Percentiles rank a stretch among this genome's conserved stretches.
Conservation (phyloP, 2,329 filamentous ascomycete genomes). For the Thermoascus crustaceus region DNA sequence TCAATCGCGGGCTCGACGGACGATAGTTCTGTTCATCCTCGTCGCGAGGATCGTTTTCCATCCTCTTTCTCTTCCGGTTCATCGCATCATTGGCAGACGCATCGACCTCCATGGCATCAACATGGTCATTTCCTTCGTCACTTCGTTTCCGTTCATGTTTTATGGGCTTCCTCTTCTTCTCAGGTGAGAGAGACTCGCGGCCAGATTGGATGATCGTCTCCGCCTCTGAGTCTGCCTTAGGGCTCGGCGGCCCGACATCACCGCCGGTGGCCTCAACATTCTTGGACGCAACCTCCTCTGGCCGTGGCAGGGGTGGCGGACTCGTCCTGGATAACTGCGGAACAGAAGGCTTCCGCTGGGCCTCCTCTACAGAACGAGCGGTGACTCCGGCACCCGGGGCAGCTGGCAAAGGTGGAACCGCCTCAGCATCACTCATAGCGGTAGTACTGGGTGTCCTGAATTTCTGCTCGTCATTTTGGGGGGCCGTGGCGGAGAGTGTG, state of each 20-base stretch:
- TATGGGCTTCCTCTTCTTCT: conserved; percentile 38
- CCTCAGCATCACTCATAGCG: conserved; percentile 42
- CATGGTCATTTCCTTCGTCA: conserved; percentile 17
- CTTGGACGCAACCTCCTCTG: conserved; percentile 15
- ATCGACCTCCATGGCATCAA: conserved; percentile 14
- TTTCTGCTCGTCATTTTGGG: conserved; percentile 39
- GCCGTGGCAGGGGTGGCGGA: conserved; percentile 3
- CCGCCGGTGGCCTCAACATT: conserved; percentile 20
- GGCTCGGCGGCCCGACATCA: conserved; percentile 28
- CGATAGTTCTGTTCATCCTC: conserved; percentile 15
- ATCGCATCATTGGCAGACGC: conserved; percentile 16
- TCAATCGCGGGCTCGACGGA: conserved; percentile 18
- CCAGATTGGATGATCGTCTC: conserved; percentile 43
- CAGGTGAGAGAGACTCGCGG: conserved; percentile 37
- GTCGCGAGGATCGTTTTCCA: conserved; percentile 19
- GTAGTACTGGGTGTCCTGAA: conserved; percentile 32
- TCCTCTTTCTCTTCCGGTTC: conserved; percentile 23
- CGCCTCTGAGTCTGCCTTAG: conserved; percentile 40
- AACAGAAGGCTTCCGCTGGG: conserved; percentile 12
- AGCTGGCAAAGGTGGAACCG: conserved; percentile 31
- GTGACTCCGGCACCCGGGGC: conserved; percentile 25
- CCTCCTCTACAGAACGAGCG: background rate
- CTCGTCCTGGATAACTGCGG: conserved; percentile 9
- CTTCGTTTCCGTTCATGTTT: conserved; percentile 29
- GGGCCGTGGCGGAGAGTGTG: conserved; percentile 27